Conservation (phyloP, 108 stramenopile species). For the Schizochytrium sp. region DNA sequence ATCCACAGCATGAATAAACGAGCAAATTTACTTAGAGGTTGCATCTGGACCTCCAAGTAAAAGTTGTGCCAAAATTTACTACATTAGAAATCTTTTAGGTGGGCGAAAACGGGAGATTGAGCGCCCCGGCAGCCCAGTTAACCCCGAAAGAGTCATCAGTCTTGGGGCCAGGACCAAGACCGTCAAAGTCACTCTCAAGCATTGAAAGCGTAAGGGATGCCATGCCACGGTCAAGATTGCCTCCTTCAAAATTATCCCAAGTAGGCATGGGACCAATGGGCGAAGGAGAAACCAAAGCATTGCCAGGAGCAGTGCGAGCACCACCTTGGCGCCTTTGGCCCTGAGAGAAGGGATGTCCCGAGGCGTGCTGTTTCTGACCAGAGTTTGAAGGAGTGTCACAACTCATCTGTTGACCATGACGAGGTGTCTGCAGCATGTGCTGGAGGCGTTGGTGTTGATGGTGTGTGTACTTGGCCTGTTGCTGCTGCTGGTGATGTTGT, state of each 20-base stretch:
- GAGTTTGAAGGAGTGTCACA: neutral
- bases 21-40: no score
- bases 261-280: conserved; percentile 23
- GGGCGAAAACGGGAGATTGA: conserved; percentile 43
- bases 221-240: conserved; percentile 35
- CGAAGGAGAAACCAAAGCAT: neutral
- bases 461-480: conserved; percentile 9
- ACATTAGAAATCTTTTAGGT: neutral
- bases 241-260: conserved; percentile 27
- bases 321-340: neutral
- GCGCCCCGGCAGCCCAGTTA: conserved; percentile 1
- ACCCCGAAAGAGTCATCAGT: conserved; percentile 27
- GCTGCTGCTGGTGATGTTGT: conserved; percentile 4
- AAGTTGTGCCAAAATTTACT: neutral
- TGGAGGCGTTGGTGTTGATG: neutral
- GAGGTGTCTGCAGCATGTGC: neutral
- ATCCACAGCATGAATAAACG: no score
- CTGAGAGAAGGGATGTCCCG: neutral
- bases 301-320: conserved; percentile 5
- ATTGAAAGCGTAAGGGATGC: conserved; percentile 57
- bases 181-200: conserved; percentile 48
- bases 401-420: neutral
- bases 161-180: conserved; percentile 26
- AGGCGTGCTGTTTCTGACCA: neutral
- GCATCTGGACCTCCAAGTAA: neutral